These are phyloP conservation scores for Wallacemonas sp. DNA, from an alignment of 208 protist genomes.

Conservation along the genomic window DNA sequence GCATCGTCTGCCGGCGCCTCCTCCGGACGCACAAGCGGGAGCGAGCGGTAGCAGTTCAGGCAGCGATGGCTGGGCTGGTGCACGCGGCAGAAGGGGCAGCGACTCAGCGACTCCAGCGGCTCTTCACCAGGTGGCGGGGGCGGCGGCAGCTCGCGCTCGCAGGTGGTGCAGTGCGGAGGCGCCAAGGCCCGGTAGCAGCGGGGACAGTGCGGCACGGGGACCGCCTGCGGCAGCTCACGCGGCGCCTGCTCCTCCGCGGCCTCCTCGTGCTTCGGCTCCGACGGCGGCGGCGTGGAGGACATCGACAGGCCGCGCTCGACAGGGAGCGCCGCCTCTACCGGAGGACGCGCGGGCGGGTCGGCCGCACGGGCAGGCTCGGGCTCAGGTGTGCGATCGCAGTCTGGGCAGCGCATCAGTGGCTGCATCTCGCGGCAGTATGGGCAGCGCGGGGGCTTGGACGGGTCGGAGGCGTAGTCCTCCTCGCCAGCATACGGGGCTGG, in stretches of 20 bases:
- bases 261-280: not conserved
- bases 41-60: not conserved
- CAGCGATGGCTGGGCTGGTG: not conserved
- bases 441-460: constrained; percentile 12
- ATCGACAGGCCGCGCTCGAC: too few species aligned
- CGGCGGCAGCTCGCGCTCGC: not conserved
- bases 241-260: not conserved
- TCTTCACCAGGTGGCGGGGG: constrained; percentile 1
- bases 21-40: not conserved
- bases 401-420: not conserved
- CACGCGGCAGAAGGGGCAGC: constrained; percentile 6
- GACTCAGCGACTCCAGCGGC: not conserved
- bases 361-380: not conserved
- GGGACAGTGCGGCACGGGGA: constrained; percentile 1
- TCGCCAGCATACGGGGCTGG: not conserved
- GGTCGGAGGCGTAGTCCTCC: constrained; percentile 4
- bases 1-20: not conserved
- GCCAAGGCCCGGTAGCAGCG: not conserved
- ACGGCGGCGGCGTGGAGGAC: too few species aligned
- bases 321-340: too few species aligned
- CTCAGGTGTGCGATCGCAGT: constrained; percentile 7
- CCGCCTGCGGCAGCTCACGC: not conserved
- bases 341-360: too few species aligned
- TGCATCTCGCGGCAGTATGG: constrained; percentile 7
- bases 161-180: not conserved